phyloP scores from a whole-genome alignment of 257 asterid genomes.

The Solanum commersonii region DNA sequence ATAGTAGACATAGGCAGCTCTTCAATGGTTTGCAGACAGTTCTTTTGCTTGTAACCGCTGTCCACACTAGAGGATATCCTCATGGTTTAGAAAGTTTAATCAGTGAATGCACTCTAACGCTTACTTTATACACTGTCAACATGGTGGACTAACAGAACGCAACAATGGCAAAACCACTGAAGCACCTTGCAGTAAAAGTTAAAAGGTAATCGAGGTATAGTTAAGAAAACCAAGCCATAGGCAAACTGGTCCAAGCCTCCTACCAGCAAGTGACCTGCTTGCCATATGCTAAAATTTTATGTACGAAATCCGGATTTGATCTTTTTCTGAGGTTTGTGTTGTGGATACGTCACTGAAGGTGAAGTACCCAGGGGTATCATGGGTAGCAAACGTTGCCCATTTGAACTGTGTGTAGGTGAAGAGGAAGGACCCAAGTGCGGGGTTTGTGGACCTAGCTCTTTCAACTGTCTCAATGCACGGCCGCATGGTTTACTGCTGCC shows the following conservation, averaged over 20 bases:
- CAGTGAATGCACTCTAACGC: background rate
- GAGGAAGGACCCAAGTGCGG: conserved; percentile 7
- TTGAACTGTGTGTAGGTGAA: background rate
- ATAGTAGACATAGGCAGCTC: background rate
- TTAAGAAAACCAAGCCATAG: background rate
- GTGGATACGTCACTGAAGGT: conserved; percentile 23
- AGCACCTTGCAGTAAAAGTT: background rate
- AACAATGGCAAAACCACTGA: background rate
- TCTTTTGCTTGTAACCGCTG: background rate
- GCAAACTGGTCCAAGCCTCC: background rate
- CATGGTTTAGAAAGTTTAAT: background rate
- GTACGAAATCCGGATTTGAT: conserved; percentile 17
- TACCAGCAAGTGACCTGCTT: background rate
- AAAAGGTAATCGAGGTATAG: background rate
- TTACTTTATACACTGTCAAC: background rate
- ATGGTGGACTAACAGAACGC: background rate
- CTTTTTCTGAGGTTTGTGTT: conserved; percentile 8
- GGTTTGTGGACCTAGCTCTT: conserved; percentile 19
- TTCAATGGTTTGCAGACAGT: background rate
- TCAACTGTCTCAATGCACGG: conserved; percentile 19
- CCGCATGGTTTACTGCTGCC: conserved; percentile 10
- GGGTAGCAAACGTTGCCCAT: background rate
- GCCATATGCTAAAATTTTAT: background rate
- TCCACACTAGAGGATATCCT: background rate
- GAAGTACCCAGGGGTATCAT: conserved; percentile 41